phyloP scores from a whole-genome alignment of 805 yeast genomes.

The Lachancea cidri region DNA sequence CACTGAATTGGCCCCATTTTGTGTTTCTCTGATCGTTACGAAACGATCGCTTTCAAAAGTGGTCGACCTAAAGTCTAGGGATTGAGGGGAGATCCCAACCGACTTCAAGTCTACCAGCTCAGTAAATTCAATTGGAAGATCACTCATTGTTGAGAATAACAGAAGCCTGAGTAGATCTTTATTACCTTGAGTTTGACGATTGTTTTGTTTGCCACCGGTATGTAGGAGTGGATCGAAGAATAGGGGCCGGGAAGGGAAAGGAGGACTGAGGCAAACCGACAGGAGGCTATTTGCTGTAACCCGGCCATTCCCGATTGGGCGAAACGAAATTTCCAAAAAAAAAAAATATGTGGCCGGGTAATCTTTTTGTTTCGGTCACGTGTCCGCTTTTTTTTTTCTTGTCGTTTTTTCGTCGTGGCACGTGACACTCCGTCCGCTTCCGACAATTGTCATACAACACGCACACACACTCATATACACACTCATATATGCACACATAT shows the following conservation, averaged over 20 bases:
- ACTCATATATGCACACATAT: no score
- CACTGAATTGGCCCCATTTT: slow-evolving; percentile 71
- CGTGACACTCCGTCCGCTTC: no score
- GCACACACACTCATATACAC: no score
- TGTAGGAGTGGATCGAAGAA: not conserved
- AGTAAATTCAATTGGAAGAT: slow-evolving; percentile 94
- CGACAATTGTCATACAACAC: no score
- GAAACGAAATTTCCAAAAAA: not conserved
- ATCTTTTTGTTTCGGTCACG: no score
- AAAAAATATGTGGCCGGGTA: not conserved
- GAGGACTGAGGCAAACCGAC: not conserved
- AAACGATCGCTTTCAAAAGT: slow-evolving; percentile 91
- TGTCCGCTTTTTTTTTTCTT: no score
- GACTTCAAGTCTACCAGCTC: slow-evolving; percentile 86
- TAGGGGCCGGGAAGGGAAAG: not conserved
- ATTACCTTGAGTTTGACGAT: not conserved
- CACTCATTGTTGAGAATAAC: slow-evolving; percentile 36
- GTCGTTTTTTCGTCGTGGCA: no score
- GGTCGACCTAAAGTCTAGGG: slow-evolving; percentile 88
- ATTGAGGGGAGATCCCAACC: slow-evolving; percentile 77
- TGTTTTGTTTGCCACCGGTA: not conserved
- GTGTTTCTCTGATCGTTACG: slow-evolving; percentile 71
- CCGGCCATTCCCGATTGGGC: not conserved
- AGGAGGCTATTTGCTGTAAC: not conserved
- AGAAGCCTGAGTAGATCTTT: slow-evolving; percentile 1